phyloP scores from a whole-genome alignment of 176 grass and related monocot genomes.

The Thinopyrum elongatum region DNA sequence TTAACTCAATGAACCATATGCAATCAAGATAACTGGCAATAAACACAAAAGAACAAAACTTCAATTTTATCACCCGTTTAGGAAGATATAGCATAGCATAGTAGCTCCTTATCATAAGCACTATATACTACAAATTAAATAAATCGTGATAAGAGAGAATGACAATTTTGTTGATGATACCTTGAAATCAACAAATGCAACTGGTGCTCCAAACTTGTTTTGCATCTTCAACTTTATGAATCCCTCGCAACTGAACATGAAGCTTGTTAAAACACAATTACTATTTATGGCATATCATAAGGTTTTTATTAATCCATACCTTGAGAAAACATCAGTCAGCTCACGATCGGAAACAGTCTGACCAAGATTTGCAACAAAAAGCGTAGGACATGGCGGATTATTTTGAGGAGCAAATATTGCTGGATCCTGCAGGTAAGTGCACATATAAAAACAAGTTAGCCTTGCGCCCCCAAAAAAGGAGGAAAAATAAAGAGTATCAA shows the following conservation, averaged over 20 bases:
- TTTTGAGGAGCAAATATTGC: slow-evolving; percentile 57
- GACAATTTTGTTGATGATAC: slow-evolving; percentile 29
- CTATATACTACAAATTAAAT: slow-evolving; percentile 3
- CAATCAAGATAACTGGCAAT: background rate
- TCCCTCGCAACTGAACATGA: slow-evolving; percentile 57
- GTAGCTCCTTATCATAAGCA: background rate
- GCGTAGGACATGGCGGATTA: slow-evolving; percentile 83
- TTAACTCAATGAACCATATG: background rate
- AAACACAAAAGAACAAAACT: background rate
- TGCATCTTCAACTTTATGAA: slow-evolving; percentile 94
- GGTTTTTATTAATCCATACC: slow-evolving; percentile 39
- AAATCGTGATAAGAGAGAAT: background rate
- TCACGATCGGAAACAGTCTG: slow-evolving; percentile 71
- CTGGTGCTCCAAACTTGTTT: slow-evolving; percentile 74
- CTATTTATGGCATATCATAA: background rate
- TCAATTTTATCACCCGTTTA: background rate
- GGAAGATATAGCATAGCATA: background rate
- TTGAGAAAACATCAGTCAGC: slow-evolving; percentile 77
- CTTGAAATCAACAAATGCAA: slow-evolving; percentile 97
- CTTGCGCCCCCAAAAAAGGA: background rate
- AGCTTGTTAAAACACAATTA: background rate
- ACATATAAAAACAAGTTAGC: background rate
- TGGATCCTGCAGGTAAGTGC: slow-evolving; percentile 43
- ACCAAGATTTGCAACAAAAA: slow-evolving; percentile 92
- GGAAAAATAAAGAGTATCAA: background rate